Evolutionary conservation across 2,329 filamentous ascomycete species (phyloP), one percentile per base, ranked within the genome.

Genomic region (Ophiostoma ulmi): DNA sequence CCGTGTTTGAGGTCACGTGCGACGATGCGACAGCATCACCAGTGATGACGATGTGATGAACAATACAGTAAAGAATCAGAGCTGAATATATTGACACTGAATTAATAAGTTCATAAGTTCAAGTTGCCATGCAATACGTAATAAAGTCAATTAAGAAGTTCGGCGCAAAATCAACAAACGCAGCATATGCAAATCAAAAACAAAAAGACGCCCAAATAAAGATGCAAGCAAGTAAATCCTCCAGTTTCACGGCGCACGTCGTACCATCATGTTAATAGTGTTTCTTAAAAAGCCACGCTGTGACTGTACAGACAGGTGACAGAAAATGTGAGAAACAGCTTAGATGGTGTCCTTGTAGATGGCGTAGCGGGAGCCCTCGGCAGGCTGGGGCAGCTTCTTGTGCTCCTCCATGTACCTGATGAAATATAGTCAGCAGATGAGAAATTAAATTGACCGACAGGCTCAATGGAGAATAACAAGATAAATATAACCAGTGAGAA

Each of bases 371-470:
- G 91, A 88, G 72, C 93, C 94, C 82, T 99, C 95, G 4, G 92
- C 87, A 58, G 95, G 95, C 80, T 99, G 95, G 14, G 93, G 91
- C 39, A 97, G 88, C 83, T 98, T 98, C 87, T 97, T 97, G 83
- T 98, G 89, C 72, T 94, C 87, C 39, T 94, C 94, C 95, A 99
- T 98, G 80, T 92, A 97, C 81, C 94, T 96, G 72, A 44, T 39
- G 31, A 35, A 7, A 35, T 52, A n/a, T 35, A 20, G 52, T 63
- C 20, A 63, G 58, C 26, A 31, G 13, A 10, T 68, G 48, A 31
- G 2, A 31, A 31, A 31, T 3, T 31, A 31, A 31, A 31, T 31
- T 31, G 31, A 4, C 31, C 31, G 31, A 31, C 3, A 31, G 31
- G 31, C 4, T 31, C 31, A 31, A 31, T 3, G 31, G 31, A 63